phyloP scores from a whole-genome alignment of 2,329 filamentous ascomycete species.

The Claviceps sp. region DNA sequence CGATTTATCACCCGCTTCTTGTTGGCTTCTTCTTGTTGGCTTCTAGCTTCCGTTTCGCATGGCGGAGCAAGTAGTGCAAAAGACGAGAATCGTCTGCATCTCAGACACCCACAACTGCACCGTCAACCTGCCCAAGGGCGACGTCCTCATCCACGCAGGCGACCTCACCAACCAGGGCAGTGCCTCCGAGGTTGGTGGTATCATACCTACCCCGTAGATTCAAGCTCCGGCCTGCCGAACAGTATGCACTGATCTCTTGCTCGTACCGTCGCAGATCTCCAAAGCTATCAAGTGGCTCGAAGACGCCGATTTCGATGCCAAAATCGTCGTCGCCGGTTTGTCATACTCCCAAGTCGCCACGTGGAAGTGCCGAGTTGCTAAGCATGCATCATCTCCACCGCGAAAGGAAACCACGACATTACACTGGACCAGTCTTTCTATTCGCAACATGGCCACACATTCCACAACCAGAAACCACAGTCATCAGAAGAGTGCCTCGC shows the following conservation, averaged over 20 bases:
- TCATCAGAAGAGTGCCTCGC: slow-evolving; percentile 37
- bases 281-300: slow-evolving; percentile 55
- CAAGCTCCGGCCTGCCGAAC: not conserved
- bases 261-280: slow-evolving; percentile 29
- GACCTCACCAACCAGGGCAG: slow-evolving; percentile 65
- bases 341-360: not conserved
- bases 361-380: not conserved
- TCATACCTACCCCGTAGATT: not conserved
- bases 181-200: slow-evolving; percentile 30
- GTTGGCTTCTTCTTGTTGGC: not conserved
- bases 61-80: slow-evolving; percentile 14
- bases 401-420: slow-evolving; percentile 59
- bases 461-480: slow-evolving; percentile 44
- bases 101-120: slow-evolving; percentile 63
- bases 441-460: slow-evolving; percentile 33
- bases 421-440: slow-evolving; percentile 56
- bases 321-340: slow-evolving; percentile 56
- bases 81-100: slow-evolving; percentile 58
- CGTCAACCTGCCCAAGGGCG: slow-evolving; percentile 53
- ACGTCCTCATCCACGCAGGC: slow-evolving; percentile 64
- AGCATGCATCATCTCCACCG: not conserved
- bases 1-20: not conserved
- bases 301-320: slow-evolving; percentile 52
- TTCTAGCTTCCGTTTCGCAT: slow-evolving; percentile 1
- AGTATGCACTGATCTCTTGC: not conserved